Conservation (phyloP, 129 eudicot species). For the Pittosporum tobira region DNA sequence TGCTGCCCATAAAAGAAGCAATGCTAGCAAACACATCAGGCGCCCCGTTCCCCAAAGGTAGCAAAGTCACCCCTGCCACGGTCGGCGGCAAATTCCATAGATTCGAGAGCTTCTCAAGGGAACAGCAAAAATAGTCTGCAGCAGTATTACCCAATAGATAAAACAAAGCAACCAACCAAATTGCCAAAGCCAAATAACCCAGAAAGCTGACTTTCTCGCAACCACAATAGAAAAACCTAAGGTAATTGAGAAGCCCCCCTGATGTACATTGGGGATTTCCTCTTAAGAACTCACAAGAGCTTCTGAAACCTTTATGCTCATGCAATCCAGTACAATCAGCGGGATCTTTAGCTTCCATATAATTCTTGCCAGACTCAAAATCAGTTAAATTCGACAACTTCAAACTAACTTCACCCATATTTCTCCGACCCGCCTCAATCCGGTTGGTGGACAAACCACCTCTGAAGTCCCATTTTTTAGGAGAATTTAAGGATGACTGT, state of each 20-base stretch:
- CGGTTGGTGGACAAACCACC: neutral
- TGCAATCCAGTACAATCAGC: conserved; percentile 40
- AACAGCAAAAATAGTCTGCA: conserved; percentile 73
- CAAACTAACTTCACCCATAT: conserved; percentile 8
- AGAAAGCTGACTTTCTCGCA: conserved; percentile 29
- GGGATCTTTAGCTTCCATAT: conserved; percentile 18
- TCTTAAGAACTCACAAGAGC: conserved; percentile 50
- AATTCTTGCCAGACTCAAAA: neutral
- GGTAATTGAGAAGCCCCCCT: conserved; percentile 57
- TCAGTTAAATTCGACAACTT: neutral
- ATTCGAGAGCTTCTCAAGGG: conserved; percentile 57
- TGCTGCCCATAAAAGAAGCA: conserved; percentile 64
- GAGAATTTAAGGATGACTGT: neutral
- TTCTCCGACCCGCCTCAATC: conserved; percentile 15
- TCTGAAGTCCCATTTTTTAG: conserved; percentile 1
- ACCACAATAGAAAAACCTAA: conserved; percentile 59
- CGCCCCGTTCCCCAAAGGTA: conserved; percentile 88
- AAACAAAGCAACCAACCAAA: conserved; percentile 59
- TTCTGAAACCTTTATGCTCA: conserved; percentile 37
- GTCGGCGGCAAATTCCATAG: conserved; percentile 52
- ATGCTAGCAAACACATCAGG: conserved; percentile 86
- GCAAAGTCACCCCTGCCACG: conserved; percentile 80
- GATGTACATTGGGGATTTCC: conserved; percentile 56
- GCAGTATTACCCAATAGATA: conserved; percentile 82
- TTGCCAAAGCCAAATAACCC: conserved; percentile 40